Conservation (phyloP, 768 basidiomycete species). For the Trametopsis cervina region DNA sequence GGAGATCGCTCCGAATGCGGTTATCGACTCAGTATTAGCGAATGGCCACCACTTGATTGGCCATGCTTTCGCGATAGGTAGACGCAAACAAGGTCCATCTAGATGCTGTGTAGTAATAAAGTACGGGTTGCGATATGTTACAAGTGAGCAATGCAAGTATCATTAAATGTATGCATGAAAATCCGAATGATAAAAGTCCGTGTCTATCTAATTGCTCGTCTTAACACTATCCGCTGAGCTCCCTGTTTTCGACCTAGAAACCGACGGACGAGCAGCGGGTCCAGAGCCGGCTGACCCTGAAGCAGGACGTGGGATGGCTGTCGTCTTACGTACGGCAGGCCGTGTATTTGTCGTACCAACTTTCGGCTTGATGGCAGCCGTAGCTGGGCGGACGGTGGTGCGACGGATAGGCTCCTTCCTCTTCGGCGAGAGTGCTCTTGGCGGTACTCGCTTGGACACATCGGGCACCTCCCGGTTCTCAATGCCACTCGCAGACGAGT, state of each 20-base stretch:
- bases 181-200: background rate
- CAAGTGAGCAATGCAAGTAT: background rate
- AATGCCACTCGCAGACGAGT: slow-evolving; percentile 8
- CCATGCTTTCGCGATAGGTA: too few relatives aligned
- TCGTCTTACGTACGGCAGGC: background rate
- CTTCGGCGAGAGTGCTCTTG: background rate
- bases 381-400: slow-evolving; percentile 7
- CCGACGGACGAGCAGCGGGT: background rate
- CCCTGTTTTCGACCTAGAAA: background rate
- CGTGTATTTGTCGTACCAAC: background rate
- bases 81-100: too few relatives aligned
- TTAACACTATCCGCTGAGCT: background rate
- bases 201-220: background rate
- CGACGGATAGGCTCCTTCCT: background rate
- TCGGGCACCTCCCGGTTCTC: slow-evolving; percentile 4
- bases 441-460: background rate
- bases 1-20: too few relatives aligned
- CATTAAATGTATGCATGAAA: background rate
- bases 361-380: slow-evolving; percentile 3
- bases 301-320: background rate
- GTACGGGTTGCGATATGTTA: background rate
- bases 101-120: too few relatives aligned
- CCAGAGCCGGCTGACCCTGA: background rate
- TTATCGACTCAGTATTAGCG: too few relatives aligned
- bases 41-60: too few relatives aligned